These are phyloP conservation scores for Suillus weaverae DNA, from an alignment of 768 basidiomycete species.

Conservation along the genomic window DNA sequence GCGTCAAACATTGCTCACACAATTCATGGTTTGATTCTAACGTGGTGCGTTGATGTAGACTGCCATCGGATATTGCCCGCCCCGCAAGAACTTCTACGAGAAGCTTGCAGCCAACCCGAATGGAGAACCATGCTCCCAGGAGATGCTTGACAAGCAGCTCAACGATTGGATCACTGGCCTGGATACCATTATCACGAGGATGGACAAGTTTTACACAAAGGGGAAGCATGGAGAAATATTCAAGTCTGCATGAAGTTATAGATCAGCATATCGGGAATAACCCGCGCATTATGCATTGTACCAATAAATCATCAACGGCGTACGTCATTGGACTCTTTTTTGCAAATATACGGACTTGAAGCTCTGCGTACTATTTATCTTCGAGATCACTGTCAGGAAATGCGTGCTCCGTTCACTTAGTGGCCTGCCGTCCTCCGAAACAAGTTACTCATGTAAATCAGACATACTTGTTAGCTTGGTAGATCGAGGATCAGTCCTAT, in stretches of 20 bases:
- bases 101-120: slow-evolving; percentile 62
- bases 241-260: slow-evolving; percentile 1
- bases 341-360: not conserved
- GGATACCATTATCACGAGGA: slow-evolving; percentile 48
- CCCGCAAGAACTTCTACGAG: slow-evolving; percentile 60
- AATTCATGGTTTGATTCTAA: not conserved
- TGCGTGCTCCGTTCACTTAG: not conserved
- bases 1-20: not conserved
- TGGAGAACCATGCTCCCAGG: slow-evolving; percentile 46
- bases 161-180: slow-evolving; percentile 61
- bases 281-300: not conserved
- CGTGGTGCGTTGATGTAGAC: slow-evolving; percentile 41
- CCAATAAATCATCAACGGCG: not conserved
- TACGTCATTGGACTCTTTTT: not conserved
- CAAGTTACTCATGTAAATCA: not conserved
- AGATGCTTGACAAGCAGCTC: slow-evolving; percentile 56
- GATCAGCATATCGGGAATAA: slow-evolving; percentile 1
- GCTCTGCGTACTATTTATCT: not conserved
- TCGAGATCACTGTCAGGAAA: not conserved
- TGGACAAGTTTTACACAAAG: slow-evolving; percentile 54
- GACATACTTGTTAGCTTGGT: not conserved
- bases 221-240: slow-evolving; percentile 51
- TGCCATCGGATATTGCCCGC: slow-evolving; percentile 61
- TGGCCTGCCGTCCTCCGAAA: not conserved
- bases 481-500: not conserved